Evolutionary conservation across 2,329 filamentous ascomycete genomes (phyloP).

Genomic region (Cercospora canescens): DNA sequence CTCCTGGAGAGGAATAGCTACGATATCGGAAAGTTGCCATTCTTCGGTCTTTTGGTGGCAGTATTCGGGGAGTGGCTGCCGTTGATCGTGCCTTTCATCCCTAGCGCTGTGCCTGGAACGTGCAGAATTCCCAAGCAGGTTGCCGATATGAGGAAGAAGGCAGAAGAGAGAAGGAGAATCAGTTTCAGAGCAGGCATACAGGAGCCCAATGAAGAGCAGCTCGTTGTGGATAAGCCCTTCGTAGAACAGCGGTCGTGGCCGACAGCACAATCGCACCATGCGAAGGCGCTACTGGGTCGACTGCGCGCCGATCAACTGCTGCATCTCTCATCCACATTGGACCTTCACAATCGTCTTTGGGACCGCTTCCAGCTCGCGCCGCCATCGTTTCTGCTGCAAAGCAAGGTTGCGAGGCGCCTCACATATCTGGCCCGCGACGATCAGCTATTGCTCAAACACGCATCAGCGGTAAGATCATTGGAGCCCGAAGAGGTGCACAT

Average conservation of each 20-base stretch:
- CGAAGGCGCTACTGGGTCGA: slow-evolving; percentile 13
- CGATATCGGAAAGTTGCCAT: slow-evolving; percentile 75
- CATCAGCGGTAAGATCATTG: slow-evolving; percentile 57
- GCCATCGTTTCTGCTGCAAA: slow-evolving; percentile 54
- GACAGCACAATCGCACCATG: slow-evolving; percentile 18
- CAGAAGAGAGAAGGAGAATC: slow-evolving; percentile 53
- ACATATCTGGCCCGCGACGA: slow-evolving; percentile 72
- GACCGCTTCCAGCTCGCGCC: slow-evolving; percentile 48
- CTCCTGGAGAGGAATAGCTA: slow-evolving; percentile 66
- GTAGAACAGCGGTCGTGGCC: slow-evolving; percentile 50
- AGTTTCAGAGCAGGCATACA: slow-evolving; percentile 65
- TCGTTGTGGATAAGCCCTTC: slow-evolving; percentile 43
- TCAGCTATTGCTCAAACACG: slow-evolving; percentile 61
- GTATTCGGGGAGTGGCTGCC: slow-evolving; percentile 87
- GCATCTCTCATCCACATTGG: slow-evolving; percentile 44
- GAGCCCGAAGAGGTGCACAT: slow-evolving; percentile 41
- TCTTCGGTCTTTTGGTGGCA: slow-evolving; percentile 74
- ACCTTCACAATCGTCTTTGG: slow-evolving; percentile 43
- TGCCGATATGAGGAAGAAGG: slow-evolving; percentile 54
- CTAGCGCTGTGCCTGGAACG: slow-evolving; percentile 72
- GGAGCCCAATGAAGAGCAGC: slow-evolving; percentile 62
- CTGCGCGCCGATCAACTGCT: slow-evolving; percentile 42
- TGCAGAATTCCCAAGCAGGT: slow-evolving; percentile 82
- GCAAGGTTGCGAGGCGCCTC: slow-evolving; percentile 56
- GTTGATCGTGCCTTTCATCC: slow-evolving; percentile 70